Evolutionary conservation across 2,329 filamentous ascomycete genomes (phyloP).

Genomic region (Trichoderma hamatum): DNA sequence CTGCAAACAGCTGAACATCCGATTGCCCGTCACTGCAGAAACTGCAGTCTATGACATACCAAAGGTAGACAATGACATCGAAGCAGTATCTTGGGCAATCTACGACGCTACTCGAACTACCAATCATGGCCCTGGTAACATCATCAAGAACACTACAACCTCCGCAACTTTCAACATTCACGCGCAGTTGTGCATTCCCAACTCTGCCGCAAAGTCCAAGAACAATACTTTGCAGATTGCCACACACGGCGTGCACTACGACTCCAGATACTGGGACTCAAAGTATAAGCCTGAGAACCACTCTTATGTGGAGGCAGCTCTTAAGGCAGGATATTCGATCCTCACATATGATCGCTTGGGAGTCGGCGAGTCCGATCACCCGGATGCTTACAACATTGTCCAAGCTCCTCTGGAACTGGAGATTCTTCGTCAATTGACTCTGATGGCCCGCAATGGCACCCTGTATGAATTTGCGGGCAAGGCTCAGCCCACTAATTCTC

Average conservation of each 20-base stretch:
- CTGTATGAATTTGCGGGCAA: constrained; percentile 17
- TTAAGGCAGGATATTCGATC: constrained; percentile 15
- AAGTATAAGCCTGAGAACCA: constrained; percentile 19
- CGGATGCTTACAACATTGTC: constrained; percentile 17
- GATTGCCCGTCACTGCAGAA: background rate
- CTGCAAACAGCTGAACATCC: constrained; percentile 19
- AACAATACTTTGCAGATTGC: constrained; percentile 12
- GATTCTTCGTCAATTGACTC: constrained; percentile 13
- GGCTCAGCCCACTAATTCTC: background rate
- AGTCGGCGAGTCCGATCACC: constrained; percentile 13
- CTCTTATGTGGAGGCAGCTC: constrained; percentile 18
- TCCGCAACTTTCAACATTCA: constrained; percentile 13
- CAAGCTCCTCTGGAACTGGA: constrained; percentile 17
- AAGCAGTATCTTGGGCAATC: constrained; percentile 19
- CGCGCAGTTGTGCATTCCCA: constrained; percentile 10
- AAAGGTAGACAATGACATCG: constrained; percentile 18
- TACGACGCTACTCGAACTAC: constrained; percentile 11
- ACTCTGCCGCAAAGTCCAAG: background rate
- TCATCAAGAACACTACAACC: constrained; percentile 21
- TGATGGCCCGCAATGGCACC: constrained; percentile 20
- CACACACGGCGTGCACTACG: constrained; percentile 19
- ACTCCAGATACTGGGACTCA: constrained; percentile 23
- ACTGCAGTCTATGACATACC: constrained; percentile 15
- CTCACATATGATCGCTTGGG: constrained; percentile 17
- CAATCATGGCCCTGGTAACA: background rate